phyloP scores from a whole-genome alignment of 2,329 filamentous ascomycete species.

The Penicillium sp. region DNA sequence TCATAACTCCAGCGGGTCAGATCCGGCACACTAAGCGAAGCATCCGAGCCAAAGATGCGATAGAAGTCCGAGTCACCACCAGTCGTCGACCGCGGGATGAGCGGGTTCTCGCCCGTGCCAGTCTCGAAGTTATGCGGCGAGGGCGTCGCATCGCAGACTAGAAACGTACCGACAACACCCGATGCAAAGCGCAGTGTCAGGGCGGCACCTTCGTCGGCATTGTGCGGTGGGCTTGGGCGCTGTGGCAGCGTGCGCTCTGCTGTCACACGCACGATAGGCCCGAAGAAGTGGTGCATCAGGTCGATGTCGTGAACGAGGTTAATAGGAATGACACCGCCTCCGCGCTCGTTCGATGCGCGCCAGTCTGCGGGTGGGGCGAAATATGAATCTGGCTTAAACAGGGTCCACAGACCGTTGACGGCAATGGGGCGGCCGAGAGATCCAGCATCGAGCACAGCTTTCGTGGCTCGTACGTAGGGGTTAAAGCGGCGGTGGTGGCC shows the following conservation, averaged over 20 bases:
- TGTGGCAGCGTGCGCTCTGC: conserved; percentile 48
- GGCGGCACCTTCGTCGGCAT: conserved; percentile 57
- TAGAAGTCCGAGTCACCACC: conserved; percentile 46
- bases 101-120: conserved; percentile 58
- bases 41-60: conserved; percentile 54
- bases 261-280: conserved; percentile 51
- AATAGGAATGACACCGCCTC: conserved; percentile 55
- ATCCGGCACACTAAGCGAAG: conserved; percentile 53
- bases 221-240: conserved; percentile 37
- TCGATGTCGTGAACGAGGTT: conserved; percentile 63
- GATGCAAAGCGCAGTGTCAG: conserved; percentile 53
- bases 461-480: conserved; percentile 51
- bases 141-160: conserved; percentile 53
- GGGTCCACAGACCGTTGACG: conserved; percentile 55
- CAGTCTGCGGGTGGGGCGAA: conserved; percentile 50
- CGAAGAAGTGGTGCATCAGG: conserved; percentile 55
- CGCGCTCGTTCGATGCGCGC: conserved; percentile 41
- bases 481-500: conserved; percentile 62
- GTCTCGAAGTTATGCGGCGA: conserved; percentile 56
- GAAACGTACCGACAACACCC: conserved; percentile 56
- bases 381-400: conserved; percentile 52
- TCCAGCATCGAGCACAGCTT: conserved; percentile 41
- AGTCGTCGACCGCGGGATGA: conserved; percentile 40
- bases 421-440: conserved; percentile 50
- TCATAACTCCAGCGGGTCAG: conserved; percentile 51